Base-by-base conservation (phyloP, 208 protist genomes). In the Wallacemonas sp. region DNA sequence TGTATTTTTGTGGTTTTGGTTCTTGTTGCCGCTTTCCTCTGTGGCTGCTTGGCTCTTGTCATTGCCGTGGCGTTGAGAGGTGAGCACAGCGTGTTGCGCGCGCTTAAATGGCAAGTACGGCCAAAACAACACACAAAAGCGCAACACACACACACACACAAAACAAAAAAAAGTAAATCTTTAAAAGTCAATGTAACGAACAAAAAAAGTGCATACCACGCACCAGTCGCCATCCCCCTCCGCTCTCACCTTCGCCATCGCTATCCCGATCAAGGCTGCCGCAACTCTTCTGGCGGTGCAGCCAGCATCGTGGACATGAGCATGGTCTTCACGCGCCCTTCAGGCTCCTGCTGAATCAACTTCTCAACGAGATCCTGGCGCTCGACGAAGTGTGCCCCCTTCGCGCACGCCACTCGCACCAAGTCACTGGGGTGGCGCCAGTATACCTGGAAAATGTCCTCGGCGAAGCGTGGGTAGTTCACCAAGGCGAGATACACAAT, bases 401-500 rank as follows among this genome's bases (percentile, higher is more conserved):
- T 96, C 19, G 86, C 90, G 49, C 90, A 96, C 26, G 90, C 90
- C 2, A 96, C 85, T 12, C 90, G 90, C 33, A 96, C 77, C 21
- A 96, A 55, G 60, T 96, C 90, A 68, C 84, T 92, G 14, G 77
- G 83, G 63, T 96, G 86, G 30, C 28, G 46, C 66, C 70, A 75
- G 69, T 91, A 93, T 39, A 84, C 76, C 1, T 86, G 49, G 51
- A 91, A 94, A 12, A 96, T 75, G 44, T 96, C 85, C 58, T 92
- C 82, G n/a, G 79, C 78, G 38, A 93, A 96, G 1, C 74, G 75
- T 2, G 66, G 45, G 62, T 92, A 87, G 69, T 83, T 88, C 21
- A 93, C 68, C 26, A 96, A 75, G 0, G 91, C 91, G 44, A 96
- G 72, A 49, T 96, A 94, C 28, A 96, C 75, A 58, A 96, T 96